phyloP scores from a whole-genome alignment of 345 rosid species.

The Bruguiera parviflora region DNA sequence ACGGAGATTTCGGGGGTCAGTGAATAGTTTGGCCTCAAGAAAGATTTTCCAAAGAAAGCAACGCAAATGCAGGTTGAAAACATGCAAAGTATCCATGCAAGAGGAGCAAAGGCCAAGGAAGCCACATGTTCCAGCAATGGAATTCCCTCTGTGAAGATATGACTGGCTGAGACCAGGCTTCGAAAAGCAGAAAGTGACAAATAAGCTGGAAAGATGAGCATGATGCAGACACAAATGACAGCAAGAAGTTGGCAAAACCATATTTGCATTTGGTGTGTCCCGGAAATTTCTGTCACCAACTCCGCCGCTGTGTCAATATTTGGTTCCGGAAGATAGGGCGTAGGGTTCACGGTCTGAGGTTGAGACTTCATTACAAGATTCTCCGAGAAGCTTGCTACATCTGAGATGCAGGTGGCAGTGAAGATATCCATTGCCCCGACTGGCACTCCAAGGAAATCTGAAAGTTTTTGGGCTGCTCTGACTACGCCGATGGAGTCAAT shows the following conservation, averaged over 20 bases:
- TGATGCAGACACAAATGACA: slow-evolving; percentile 35
- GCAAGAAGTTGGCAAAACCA: slow-evolving; percentile 50
- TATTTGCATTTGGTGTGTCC: slow-evolving; percentile 30
- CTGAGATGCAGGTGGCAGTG: slow-evolving; percentile 59
- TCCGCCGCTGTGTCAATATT: slow-evolving; percentile 30
- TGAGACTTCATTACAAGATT: slow-evolving; percentile 45
- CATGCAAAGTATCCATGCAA: slow-evolving; percentile 65
- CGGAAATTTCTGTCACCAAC: slow-evolving; percentile 33
- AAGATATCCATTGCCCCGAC: slow-evolving; percentile 71
- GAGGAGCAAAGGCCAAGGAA: slow-evolving; percentile 45
- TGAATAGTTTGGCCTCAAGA: slow-evolving; percentile 53
- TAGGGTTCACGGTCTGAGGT: slow-evolving; percentile 29
- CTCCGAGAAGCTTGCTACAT: slow-evolving; percentile 60
- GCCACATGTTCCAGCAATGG: slow-evolving; percentile 30
- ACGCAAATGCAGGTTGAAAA: slow-evolving; percentile 37
- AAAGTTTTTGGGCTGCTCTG: slow-evolving; percentile 67
- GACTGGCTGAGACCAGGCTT: slow-evolving; percentile 26
- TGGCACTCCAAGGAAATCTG: slow-evolving; percentile 58
- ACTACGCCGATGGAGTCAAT: slow-evolving; percentile 69
- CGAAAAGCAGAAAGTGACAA: slow-evolving; percentile 46
- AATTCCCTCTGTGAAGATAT: slow-evolving; percentile 2
- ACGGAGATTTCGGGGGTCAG: slow-evolving; percentile 46
- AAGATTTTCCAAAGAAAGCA: slow-evolving; percentile 50
- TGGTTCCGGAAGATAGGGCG: slow-evolving; percentile 29
- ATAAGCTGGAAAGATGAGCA: slow-evolving; percentile 51